Evolutionary conservation across 768 basidiomycete genomes (phyloP), one percentile per base, ranked within the genome.

Genomic region (Tubosaeta sp.): DNA sequence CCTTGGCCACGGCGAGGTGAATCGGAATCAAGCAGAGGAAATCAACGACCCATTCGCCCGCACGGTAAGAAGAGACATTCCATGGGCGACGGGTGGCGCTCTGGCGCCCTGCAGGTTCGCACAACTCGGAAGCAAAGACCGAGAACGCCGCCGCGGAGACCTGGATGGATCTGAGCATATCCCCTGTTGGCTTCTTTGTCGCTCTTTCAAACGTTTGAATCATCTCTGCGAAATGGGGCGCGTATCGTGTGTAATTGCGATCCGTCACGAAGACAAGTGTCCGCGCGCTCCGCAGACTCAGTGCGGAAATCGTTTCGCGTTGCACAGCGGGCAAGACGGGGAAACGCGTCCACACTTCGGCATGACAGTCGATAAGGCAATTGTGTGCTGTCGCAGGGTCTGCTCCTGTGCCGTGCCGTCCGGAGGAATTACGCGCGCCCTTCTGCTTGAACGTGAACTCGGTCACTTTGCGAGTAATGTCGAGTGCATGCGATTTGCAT

Each of bases 31-130:
- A 67, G 50, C 83, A 85, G 1, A 85, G 54, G 8, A 84, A 62
- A 13, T 83, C 78, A 0, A 80, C 81, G 0, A 85, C 61, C 84
- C 84, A 85, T 62, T 85, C 82, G 33, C 84, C 83, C 0, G 72
- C 71, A 16, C 70, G 69, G 53, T 76, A 78, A 5, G 57, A 55
- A 3, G 80, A 79, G 4, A 70, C 50, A 12, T 64, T 56, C 66
- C 70, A 70, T 3, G 46, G 33, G 5, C 47, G 43, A 29, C 12
- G 47, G 5, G 43, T 37, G 9, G 39, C 6, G 25, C 45, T 35
- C 8, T 25, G 11, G 7, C 13, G 43, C 8, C 32, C 25, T 3
- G 22, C 46, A 7, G 35, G 45, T 13, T 35, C 45, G 27, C 50
- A 56, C 22, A 62, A 42, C 31, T 58, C 56, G 7, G 39, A 22